Evolutionary conservation across 208 protist species (phyloP).

Genomic region (Phytomonas sp.): DNA sequence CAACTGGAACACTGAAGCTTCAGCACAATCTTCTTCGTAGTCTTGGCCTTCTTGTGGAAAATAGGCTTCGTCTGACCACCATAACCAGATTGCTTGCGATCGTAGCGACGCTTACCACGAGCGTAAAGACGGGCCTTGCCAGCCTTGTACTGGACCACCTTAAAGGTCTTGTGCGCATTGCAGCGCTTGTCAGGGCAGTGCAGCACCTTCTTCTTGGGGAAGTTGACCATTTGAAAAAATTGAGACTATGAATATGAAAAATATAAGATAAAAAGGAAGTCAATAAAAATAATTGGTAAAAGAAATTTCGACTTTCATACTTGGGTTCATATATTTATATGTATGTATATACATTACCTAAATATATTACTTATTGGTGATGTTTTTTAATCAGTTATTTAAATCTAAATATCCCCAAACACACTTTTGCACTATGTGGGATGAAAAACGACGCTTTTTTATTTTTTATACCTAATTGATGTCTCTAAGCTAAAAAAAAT

Average conservation of each 20-base stretch:
- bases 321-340: slow-evolving; percentile 10
- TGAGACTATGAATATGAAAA: slow-evolving; percentile 8
- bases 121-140: slow-evolving; percentile 98
- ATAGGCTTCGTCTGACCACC: slow-evolving; percentile 99
- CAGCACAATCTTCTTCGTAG: slow-evolving; percentile 99
- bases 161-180: slow-evolving; percentile 96
- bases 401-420: background rate
- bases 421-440: background rate
- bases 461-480: background rate
- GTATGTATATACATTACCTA: slow-evolving; percentile 8
- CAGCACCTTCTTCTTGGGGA: slow-evolving; percentile 91
- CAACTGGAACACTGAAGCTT: slow-evolving; percentile 97
- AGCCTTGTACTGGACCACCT: slow-evolving; percentile 99
- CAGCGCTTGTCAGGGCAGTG: slow-evolving; percentile 85
- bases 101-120: slow-evolving; percentile 99
- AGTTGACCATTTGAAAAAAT: slow-evolving; percentile 91
- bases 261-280: slow-evolving; percentile 12
- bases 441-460: background rate
- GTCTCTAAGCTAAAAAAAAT: background rate
- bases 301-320: slow-evolving; percentile 2
- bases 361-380: slow-evolving; percentile 10
- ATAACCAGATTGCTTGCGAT: slow-evolving; percentile 99
- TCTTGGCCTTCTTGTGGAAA: slow-evolving; percentile 99
- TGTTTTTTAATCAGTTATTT: slow-evolving; percentile 4
- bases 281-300: slow-evolving; percentile 11